phyloP scores from a whole-genome alignment of 2,329 filamentous ascomycete species.

The Colletotrichum viniferum region DNA sequence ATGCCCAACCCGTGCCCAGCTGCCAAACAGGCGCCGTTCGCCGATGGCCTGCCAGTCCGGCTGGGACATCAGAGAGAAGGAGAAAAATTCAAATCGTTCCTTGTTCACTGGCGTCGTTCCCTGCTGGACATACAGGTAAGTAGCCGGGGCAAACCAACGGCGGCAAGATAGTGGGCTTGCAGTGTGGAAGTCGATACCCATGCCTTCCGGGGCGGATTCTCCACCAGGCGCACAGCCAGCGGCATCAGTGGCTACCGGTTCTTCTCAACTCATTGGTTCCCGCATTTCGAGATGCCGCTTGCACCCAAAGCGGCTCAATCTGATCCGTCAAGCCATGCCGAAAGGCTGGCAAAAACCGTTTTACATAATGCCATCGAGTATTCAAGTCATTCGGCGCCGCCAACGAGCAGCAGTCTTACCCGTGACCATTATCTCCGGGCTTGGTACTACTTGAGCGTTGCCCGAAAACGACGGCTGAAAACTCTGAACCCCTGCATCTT shows the following conservation, averaged over 20 bases:
- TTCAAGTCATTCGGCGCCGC: background rate
- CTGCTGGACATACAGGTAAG: background rate
- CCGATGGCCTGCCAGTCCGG: background rate
- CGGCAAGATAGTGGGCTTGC: background rate
- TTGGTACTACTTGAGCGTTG: background rate
- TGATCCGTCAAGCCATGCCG: background rate
- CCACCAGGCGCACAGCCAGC: background rate
- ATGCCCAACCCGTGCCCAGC: background rate
- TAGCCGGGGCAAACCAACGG: background rate
- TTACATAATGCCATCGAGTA: background rate
- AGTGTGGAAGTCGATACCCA: background rate
- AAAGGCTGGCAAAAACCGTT: background rate
- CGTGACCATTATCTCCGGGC: background rate
- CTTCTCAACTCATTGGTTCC: background rate
- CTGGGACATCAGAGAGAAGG: background rate
- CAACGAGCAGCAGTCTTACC: background rate
- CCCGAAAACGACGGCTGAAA: background rate
- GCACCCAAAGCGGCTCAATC: background rate
- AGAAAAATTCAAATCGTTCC: background rate
- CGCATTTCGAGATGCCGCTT: background rate
- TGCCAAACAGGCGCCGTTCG: background rate
- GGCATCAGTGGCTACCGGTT: background rate
- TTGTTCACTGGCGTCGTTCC: background rate
- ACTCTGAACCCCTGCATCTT: background rate
- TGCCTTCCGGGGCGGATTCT: background rate